Evolutionary conservation across 169 alveolate species (phyloP), one percentile per base, ranked within the genome.

Genomic region (Amoebophrya sp.): DNA sequence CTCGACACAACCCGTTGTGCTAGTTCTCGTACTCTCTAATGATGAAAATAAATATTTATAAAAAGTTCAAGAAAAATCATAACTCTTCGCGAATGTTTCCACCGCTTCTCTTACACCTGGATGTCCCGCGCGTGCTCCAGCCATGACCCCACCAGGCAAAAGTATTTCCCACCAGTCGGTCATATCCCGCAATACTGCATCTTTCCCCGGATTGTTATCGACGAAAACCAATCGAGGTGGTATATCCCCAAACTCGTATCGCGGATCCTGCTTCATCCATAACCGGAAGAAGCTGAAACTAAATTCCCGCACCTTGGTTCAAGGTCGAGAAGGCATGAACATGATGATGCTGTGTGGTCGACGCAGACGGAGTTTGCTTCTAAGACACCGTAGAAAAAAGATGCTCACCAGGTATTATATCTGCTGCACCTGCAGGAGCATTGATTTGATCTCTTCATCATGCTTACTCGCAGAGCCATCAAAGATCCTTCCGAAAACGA

Each of bases 221-320:
- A 65, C 83, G 83, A 65, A 65, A 6, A 65, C 26, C 39, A 65
- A 65, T 36, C 83, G 2, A 29, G 83, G 83, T 36, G 83, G 83
- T 6, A 65, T 65, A 0, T 26, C 2, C 83, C 83, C 83, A 36
- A 65, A 65, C 39, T 65, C 83, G 83, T 65, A 65, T 36, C 26
- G 83, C 83, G 83, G 83, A 36, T 65, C 83, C n/a, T 65, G 83
- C 83, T 65, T 65, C 83, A 65, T 29, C 83, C 83, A 65, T 0
- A 65, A 36, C 33, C 83, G 83, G 83, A 26, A 65, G 83, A 65
- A 65, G 83, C 36, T 12, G 83, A 65, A 65, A 36, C 36, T 12
- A 36, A 65, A 65, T 36, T 65, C 83, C 83, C 83, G 83, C 33
- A 65, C 83, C n/a, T n/a, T n/a, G n/a, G n/a, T n/a, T n/a, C n/a